A percentile compares a stretch with the other conserved stretches of the same genome.
Evolutionary conservation across 2,329 filamentous ascomycete genomes (phyloP).

Genomic region (Orbilia oligospora): DNA sequence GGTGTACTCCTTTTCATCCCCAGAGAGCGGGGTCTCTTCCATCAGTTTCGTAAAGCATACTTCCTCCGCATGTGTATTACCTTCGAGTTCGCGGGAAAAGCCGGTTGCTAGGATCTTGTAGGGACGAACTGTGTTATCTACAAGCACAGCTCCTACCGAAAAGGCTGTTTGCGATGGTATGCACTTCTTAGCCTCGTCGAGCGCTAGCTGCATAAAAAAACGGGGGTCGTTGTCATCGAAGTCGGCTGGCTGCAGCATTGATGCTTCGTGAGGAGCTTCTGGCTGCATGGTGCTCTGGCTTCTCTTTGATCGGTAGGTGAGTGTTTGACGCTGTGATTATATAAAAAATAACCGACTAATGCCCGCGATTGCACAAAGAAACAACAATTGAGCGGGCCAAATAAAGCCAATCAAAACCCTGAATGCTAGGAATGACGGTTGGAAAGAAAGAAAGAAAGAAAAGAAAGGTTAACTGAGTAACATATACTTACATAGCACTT

Average conservation of each 20-base stretch:
- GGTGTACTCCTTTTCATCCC: constrained; percentile 64
- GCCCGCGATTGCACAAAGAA: too few species aligned
- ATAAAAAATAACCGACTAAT: too few species aligned
- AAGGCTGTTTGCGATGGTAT: constrained; percentile 92
- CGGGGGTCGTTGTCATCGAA: not conserved
- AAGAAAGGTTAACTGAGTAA: too few species aligned
- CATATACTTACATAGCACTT: too few species aligned
- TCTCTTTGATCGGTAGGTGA: too few species aligned
- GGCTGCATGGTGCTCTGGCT: not conserved
- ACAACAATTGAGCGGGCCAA: too few species aligned
- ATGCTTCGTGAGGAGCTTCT: not conserved
- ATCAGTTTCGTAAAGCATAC: constrained; percentile 84
- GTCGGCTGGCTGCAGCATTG: not conserved
- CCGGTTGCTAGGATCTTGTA: constrained; percentile 79
- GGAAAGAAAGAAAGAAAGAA: too few species aligned
- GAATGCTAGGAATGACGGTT: too few species aligned
- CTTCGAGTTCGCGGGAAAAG: constrained; percentile 89
- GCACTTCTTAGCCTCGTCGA: constrained; percentile 82
- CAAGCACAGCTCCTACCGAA: constrained; percentile 91
- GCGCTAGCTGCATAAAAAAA: constrained; percentile 74
- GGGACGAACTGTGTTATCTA: constrained; percentile 72
- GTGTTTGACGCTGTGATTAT: too few species aligned
- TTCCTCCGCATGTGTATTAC: constrained; percentile 97
- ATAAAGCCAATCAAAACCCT: too few species aligned
- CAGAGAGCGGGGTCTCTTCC: constrained; percentile 61